These are phyloP conservation scores for Blastobotrys arbuscula DNA, from an alignment of 1,139 yeast genomes.

Conservation along the genomic window DNA sequence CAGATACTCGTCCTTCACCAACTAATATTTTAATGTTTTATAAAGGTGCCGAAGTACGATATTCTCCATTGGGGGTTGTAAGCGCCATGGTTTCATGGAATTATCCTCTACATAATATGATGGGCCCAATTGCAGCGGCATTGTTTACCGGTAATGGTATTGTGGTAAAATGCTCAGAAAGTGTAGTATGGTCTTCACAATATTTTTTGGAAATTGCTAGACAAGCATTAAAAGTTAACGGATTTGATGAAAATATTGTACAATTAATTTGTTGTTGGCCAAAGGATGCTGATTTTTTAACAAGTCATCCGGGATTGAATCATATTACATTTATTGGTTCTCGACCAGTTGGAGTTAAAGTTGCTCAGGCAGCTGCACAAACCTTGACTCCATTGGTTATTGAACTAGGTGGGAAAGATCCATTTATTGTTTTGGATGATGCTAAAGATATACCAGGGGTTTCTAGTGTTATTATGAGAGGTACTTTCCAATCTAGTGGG, in stretches of 20 bases:
- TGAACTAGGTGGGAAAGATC: constrained; percentile 94
- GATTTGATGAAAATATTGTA: constrained; percentile 72
- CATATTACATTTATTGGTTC: constrained; percentile 96
- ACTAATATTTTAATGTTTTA: constrained; percentile 73
- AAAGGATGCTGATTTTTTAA: constrained; percentile 77
- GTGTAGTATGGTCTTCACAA: constrained; percentile 89
- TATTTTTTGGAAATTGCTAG: constrained; percentile 69
- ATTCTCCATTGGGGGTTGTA: constrained; percentile 85
- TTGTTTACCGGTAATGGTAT: constrained; percentile 88
- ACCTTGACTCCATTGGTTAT: constrained; percentile 88
- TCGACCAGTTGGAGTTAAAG: constrained; percentile 87
- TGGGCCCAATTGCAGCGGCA: constrained; percentile 89
- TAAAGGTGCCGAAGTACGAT: constrained; percentile 86
- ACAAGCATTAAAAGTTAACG: constrained; percentile 64
- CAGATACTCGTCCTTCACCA: constrained; percentile 82
- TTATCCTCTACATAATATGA: constrained; percentile 79
- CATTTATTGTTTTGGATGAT: constrained; percentile 73
- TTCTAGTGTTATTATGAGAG: constrained; percentile 82
- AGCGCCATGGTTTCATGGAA: constrained; percentile 95
- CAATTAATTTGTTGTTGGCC: constrained; percentile 77
- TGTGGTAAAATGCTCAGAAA: constrained; percentile 88
- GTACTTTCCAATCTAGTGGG: constrained; percentile 94
- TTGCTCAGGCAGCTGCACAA: constrained; percentile 73
- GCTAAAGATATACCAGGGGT: constrained; percentile 47
- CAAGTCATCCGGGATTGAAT: constrained; percentile 72